Conservation (phyloP, 2,329 filamentous ascomycete species). For the Arthrobotrys iridis region DNA sequence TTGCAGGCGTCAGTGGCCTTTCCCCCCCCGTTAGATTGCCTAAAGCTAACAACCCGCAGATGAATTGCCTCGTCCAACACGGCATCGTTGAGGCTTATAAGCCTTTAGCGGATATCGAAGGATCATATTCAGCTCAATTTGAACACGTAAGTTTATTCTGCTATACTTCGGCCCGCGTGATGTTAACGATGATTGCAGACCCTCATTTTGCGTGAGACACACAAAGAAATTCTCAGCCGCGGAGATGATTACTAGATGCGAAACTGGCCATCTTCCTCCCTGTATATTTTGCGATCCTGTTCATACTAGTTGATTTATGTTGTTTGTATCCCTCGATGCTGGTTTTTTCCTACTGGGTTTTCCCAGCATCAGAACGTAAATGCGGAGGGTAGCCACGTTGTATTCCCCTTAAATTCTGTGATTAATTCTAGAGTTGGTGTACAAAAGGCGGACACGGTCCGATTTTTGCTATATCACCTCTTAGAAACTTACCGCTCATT, state of each 20-base stretch:
- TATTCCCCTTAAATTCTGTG: no score
- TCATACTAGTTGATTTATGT: background rate
- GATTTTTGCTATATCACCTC: no score
- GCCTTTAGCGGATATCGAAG: constrained; percentile 85
- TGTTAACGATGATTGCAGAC: constrained; percentile 66
- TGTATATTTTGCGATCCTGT: background rate
- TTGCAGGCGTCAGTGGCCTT: constrained; percentile 70
- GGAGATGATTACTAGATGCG: constrained; percentile 80
- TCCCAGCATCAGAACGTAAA: constrained; percentile 25
- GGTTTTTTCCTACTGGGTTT: constrained; percentile 33
- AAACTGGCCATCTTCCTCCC: background rate
- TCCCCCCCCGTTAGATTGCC: constrained; percentile 75
- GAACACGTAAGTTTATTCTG: constrained; percentile 77
- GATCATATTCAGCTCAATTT: constrained; percentile 91
- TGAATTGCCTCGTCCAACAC: constrained; percentile 46
- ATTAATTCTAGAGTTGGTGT: no score
- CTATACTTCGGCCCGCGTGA: background rate
- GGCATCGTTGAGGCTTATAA: constrained; percentile 82
- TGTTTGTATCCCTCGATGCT: constrained; percentile 14
- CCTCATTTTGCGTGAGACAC: constrained; percentile 78
- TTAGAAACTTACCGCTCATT: no score
- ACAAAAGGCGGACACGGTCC: no score
- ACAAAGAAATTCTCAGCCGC: constrained; percentile 87
- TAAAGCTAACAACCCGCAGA: constrained; percentile 68
- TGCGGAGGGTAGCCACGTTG: constrained; percentile 40